Percentiles rank a stretch among this genome's conserved stretches.
Conservation (phyloP, 164 flowering plant genomes). For the grape (Vitis vinifera) region ASM3070453v1 NC_081819.1:11006001-11006500, state of each 20-base stretch:
- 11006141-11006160: slow-evolving; percentile 54
- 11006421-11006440: slow-evolving; percentile 49
- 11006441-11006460: slow-evolving; percentile 55
- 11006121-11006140: slow-evolving; percentile 42
- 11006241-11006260: too few relatives aligned
- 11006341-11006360: too few relatives aligned
- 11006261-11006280: too few relatives aligned
- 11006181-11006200: slow-evolving; percentile 46
- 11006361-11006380: background rate
- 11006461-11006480: slow-evolving; percentile 74
- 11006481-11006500: slow-evolving; percentile 59
- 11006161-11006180: slow-evolving; percentile 53
- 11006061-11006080: slow-evolving; percentile 25
- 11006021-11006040: slow-evolving; percentile 13
- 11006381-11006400: background rate
- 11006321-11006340: too few relatives aligned
- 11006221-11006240: too few relatives aligned
- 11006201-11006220: background rate
- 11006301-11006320: too few relatives aligned
- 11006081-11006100: slow-evolving; percentile 50
- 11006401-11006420: too few relatives aligned
- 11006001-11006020: slow-evolving; percentile 33
- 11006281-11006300: too few relatives aligned
- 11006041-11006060: slow-evolving; percentile 12
- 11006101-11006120: slow-evolving; percentile 43